Base-by-base conservation (phyloP, 352 stramenopile species). In the Globisporangium apiculatum region DNA sequence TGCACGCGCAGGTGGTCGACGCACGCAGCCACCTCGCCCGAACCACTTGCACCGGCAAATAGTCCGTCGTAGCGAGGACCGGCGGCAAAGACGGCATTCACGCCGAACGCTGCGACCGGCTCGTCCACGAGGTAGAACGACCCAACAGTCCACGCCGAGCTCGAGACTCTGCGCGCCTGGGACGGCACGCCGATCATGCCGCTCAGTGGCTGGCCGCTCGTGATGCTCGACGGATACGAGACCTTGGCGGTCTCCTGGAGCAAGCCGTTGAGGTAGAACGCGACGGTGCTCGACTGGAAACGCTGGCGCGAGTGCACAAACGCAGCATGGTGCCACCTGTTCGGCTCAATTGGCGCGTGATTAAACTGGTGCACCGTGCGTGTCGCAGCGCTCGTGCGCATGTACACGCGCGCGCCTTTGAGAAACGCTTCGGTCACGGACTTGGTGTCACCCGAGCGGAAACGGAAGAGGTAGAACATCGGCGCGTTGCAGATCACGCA, bases 401-500 rank as follows among this genome's bases (percentile, higher is more conserved):
- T 91, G 55, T 57, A 79, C n/a, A 91, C 35, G 51, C 79, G 85
- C 5, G 69, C 53, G 35, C 78, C 81, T 61, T 83, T 83, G 9
- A 91, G 45, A 54, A 86, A 89, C 17, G 75, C 56, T 62, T 91
- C 81, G 48, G 69, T 80, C 15, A 91, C 72, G 4, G 76, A 89
- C 49, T 88, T 88, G 14, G 71, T 68, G 51, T 91, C 81, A 14
- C 75, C 64, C 7, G 81, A 91, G 1, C 81, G 78, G 67, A 88
- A 81, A 18, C 81, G 71, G 43, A 82, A 89, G 11, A 91, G 53
- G 55, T 85, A 89, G 54, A 91, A 86, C 53, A 75, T 86, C 3
- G 81, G 81, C 8, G 78, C 72, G 46, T 91, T 91, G 59, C 81
- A 91, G 47, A 88, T 71, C 7, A 82, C 70, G 45, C 81, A 91